Base-by-base conservation (phyloP, 225 moss, liverwort and hornwort genomes). In the Physcomitrium patens region DNA sequence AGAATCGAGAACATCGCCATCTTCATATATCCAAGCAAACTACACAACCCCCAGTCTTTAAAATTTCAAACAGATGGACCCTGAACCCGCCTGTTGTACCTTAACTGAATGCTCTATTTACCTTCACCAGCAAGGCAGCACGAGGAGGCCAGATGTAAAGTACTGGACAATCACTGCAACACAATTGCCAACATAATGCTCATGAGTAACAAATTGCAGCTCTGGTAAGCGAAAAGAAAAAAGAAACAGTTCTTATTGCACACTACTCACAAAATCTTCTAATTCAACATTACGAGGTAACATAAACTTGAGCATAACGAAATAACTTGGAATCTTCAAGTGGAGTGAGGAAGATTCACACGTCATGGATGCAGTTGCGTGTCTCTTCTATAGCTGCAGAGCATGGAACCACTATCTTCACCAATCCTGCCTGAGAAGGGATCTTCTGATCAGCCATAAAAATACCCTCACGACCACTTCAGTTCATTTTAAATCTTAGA, bases 91-190 rank as follows among this genome's bases (percentile, higher is more conserved):
- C 57, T 50, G 44, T 53, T 78, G 44, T 44, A 75, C 26, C 61
- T 61, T 52, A 52, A 60, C 52, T 63, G 17, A 63, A 68, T 11
- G 80, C 67, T 27, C 28, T 56, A 15, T 17, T 84, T 20, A 17
- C 77, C 42, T 76, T 80, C 65, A 82, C 82, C 18, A 73, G 65
- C 63, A 73, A 70, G 10, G 76, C 46, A 61, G 75, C 45, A 72
- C 76, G 83, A 77, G 76, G 72, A 22, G 78, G 73, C 66, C 78
- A 69, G 53, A 74, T 81, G 31, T 77, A 84, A 17, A 79, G 81
- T 87, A 81, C 87, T 79, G 83, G 48, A 79, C 81, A 81, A 71
- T 81, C 76, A 74, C 84, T 87, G 79, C 31, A 37, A 37, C 63
- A 60, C 72, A 61, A 62, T 67, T 81, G 66, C 76, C 65, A 70